A percentile compares a stretch with the other conserved stretches of the same genome.
Evolutionary conservation across 1,284 basidiomycete species (phyloP).

Genomic region (Vanrija humicola): DNA sequence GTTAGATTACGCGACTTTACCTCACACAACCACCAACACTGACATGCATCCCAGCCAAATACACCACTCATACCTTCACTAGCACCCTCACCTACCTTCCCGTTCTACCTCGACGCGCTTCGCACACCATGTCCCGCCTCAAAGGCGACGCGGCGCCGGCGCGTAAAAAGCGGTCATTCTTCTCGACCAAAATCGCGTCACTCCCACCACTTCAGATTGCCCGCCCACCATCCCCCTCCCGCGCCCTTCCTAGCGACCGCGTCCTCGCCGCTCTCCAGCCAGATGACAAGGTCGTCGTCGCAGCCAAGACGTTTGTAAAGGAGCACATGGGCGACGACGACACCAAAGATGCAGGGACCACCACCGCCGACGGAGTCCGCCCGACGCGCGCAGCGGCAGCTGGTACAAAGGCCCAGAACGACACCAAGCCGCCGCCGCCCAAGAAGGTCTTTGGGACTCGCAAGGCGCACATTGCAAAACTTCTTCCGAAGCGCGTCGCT

Average conservation of each 20-base stretch:
- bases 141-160: neutral
- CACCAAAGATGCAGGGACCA: neutral
- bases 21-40: no score
- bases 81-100: neutral
- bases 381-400: constrained; percentile 6
- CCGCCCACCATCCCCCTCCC: constrained; percentile 4
- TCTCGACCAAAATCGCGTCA: constrained; percentile 6
- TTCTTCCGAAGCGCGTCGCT: constrained; percentile 3
- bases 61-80: neutral
- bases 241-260: constrained; percentile 10
- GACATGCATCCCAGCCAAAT: neutral
- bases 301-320: constrained; percentile 18
- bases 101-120: neutral
- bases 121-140: neutral
- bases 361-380: neutral
- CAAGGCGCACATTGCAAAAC: neutral
- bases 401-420: neutral
- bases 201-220: constrained; percentile 2
- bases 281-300: constrained; percentile 7
- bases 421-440: neutral
- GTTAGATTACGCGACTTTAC: no score
- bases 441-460: neutral
- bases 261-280: constrained; percentile 17
- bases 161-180: constrained; percentile 14
- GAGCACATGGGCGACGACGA: constrained; percentile 18